These are phyloP conservation scores for Chlorella sp. DNA, from an alignment of 139 green algal genomes.

Conservation along the genomic window DNA sequence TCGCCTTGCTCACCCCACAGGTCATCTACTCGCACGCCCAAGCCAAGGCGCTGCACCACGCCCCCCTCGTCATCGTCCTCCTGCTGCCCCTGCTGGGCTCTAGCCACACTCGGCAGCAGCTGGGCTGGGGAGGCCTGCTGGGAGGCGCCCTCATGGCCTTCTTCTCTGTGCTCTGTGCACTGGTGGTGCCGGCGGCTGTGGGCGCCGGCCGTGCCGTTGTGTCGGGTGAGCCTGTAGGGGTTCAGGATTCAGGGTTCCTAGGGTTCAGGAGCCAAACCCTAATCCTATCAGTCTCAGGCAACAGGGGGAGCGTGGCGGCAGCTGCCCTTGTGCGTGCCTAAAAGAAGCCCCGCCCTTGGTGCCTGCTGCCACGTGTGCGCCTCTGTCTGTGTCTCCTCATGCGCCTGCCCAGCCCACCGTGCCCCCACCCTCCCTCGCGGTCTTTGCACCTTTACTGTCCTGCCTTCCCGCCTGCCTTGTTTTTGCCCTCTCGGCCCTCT, in stretches of 20 bases:
- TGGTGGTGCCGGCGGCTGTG: conserved; percentile 38
- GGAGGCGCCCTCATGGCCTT: not conserved
- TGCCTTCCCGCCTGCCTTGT: no score
- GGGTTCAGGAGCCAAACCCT: no score
- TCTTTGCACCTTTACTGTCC: no score
- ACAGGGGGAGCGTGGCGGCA: no score
- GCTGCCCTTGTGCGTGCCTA: not conserved
- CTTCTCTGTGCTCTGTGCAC: conserved; percentile 6
- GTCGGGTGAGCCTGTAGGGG: conserved; percentile 20
- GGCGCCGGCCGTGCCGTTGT: conserved; percentile 17
- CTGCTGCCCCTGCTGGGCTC: conserved; percentile 14
- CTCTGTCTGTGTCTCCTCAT: no score
- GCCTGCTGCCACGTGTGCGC: not conserved
- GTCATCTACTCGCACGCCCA: conserved; percentile 49
- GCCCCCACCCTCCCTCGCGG: no score
- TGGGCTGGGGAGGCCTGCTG: not conserved
- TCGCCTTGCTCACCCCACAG: conserved; percentile 5
- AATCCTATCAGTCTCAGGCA: no score
- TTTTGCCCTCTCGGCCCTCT: not conserved
- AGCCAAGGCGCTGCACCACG: conserved; percentile 42
- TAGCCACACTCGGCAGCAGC: not conserved
- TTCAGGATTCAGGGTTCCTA: no score
- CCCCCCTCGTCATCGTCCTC: conserved; percentile 40
- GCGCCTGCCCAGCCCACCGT: no score
- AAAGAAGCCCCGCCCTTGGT: not conserved